A percentile compares a stretch with the other conserved stretches of the same genome.
phyloP scores from a whole-genome alignment of 208 protist genomes.

The Leishmania mexicana region DNA sequence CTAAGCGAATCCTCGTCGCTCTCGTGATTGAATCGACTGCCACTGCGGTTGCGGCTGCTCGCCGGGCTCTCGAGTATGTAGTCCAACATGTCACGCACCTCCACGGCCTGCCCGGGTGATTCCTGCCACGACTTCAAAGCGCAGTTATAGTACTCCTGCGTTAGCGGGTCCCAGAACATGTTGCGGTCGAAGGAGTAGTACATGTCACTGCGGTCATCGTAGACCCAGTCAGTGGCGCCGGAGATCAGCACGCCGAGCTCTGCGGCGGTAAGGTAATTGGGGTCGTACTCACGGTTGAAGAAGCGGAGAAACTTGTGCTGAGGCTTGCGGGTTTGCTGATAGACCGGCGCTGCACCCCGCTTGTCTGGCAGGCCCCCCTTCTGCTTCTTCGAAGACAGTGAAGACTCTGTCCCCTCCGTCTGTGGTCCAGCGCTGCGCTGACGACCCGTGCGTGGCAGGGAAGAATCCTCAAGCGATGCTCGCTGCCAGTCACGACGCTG shows the following conservation, averaged over 20 bases:
- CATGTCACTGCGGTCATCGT: slow-evolving; percentile 82
- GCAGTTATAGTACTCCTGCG: slow-evolving; percentile 72
- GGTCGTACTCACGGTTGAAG: slow-evolving; percentile 38
- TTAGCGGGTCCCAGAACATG: slow-evolving; percentile 86
- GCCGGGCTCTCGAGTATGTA: slow-evolving; percentile 8
- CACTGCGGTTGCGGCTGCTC: not conserved
- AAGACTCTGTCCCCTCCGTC: not conserved
- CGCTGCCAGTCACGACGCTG: not conserved
- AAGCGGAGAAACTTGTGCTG: slow-evolving; percentile 27
- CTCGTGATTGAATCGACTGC: not conserved
- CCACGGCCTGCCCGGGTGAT: slow-evolving; percentile 40
- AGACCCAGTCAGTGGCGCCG: slow-evolving; percentile 81
- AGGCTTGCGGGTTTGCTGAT: slow-evolving; percentile 10
- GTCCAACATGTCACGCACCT: slow-evolving; percentile 38
- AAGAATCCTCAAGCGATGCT: not conserved
- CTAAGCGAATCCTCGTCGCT: not conserved
- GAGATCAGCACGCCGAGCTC: slow-evolving; percentile 74
- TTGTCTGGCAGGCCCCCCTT: not conserved
- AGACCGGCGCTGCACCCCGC: slow-evolving; percentile 5
- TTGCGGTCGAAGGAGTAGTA: slow-evolving; percentile 78
- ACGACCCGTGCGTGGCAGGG: not conserved
- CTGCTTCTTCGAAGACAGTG: slow-evolving; percentile 3
- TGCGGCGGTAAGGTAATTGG: slow-evolving; percentile 64
- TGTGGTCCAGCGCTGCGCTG: not conserved
- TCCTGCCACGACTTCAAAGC: slow-evolving; percentile 71